These are phyloP conservation scores for Anthoceros angustus DNA, from an alignment of 225 moss, liverwort and hornwort species.

Conservation along the genomic window DNA sequence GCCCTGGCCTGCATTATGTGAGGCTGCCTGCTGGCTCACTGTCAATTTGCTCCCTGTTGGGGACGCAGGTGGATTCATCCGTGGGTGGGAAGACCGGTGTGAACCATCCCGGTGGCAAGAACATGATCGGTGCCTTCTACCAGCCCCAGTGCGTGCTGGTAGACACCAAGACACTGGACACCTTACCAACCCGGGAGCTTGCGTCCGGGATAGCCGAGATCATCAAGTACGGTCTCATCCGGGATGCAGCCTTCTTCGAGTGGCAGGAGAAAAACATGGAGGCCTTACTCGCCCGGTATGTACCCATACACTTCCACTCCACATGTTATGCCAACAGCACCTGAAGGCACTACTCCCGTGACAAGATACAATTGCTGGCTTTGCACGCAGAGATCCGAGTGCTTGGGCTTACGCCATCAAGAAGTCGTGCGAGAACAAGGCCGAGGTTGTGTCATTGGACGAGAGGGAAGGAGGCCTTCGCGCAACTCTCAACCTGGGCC, in stretches of 20 bases:
- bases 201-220: conserved; percentile 86
- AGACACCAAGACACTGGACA: conserved; percentile 74
- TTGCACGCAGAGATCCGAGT: conserved; percentile 37
- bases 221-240: conserved; percentile 86
- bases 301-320: background rate
- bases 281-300: conserved; percentile 36
- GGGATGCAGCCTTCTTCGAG: conserved; percentile 72
- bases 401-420: conserved; percentile 79
- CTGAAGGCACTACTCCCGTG: background rate
- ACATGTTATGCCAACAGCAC: background rate
- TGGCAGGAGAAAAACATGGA: conserved; percentile 98
- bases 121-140: conserved; percentile 95
- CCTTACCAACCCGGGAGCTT: conserved; percentile 71
- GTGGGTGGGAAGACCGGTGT: conserved; percentile 98
- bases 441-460: conserved; percentile 80
- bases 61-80: conserved; percentile 83
- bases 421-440: conserved; percentile 97
- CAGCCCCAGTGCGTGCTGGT: conserved; percentile 92
- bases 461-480: conserved; percentile 87
- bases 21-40: background rate
- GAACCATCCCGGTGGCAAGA: conserved; percentile 86
- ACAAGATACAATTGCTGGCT: background rate
- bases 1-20: background rate
- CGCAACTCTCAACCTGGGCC: conserved; percentile 84
- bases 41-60: background rate